A percentile compares a stretch with the other conserved stretches of the same genome.
phyloP scores from a whole-genome alignment of 192 early-diverging fungal species.

The Backusella sp. region DNA sequence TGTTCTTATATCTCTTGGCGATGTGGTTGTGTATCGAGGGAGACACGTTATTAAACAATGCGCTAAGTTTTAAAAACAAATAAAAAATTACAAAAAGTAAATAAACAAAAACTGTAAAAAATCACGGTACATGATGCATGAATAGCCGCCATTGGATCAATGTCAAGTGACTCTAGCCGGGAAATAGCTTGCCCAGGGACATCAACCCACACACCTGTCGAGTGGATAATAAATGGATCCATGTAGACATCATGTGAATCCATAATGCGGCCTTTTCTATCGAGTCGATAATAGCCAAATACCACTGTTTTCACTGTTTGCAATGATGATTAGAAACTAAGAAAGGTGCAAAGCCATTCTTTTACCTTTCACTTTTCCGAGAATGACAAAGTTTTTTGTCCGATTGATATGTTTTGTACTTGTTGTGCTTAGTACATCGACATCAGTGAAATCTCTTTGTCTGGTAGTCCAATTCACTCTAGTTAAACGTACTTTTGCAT shows the following conservation, averaged over 20 bases:
- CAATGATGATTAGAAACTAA: not conserved
- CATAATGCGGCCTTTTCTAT: slow-evolving; percentile 40
- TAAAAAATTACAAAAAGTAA: not conserved
- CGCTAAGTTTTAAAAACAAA: slow-evolving; percentile 8
- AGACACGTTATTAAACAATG: slow-evolving; percentile 48
- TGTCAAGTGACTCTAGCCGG: slow-evolving; percentile 20
- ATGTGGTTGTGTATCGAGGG: slow-evolving; percentile 30
- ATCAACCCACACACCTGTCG: slow-evolving; percentile 50
- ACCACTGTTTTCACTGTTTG: slow-evolving; percentile 48
- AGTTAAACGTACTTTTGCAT: slow-evolving; percentile 43
- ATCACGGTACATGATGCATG: slow-evolving; percentile 44
- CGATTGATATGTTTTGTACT: not conserved
- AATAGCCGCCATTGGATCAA: slow-evolving; percentile 46
- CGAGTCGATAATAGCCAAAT: slow-evolving; percentile 58
- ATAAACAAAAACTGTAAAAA: not conserved
- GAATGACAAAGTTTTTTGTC: slow-evolving; percentile 6
- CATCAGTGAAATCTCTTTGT: slow-evolving; percentile 52
- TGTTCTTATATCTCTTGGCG: slow-evolving; percentile 38
- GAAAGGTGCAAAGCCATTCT: not conserved
- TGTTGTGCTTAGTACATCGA: slow-evolving; percentile 38
- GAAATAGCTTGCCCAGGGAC: slow-evolving; percentile 22
- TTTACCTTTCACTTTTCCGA: slow-evolving; percentile 32
- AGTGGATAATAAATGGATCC: slow-evolving; percentile 39
- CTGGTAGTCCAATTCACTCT: slow-evolving; percentile 53
- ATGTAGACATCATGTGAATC: slow-evolving; percentile 53